These are phyloP conservation scores for Pleurotus djamor DNA, from an alignment of 768 basidiomycete genomes.

Conservation along the genomic window DNA sequence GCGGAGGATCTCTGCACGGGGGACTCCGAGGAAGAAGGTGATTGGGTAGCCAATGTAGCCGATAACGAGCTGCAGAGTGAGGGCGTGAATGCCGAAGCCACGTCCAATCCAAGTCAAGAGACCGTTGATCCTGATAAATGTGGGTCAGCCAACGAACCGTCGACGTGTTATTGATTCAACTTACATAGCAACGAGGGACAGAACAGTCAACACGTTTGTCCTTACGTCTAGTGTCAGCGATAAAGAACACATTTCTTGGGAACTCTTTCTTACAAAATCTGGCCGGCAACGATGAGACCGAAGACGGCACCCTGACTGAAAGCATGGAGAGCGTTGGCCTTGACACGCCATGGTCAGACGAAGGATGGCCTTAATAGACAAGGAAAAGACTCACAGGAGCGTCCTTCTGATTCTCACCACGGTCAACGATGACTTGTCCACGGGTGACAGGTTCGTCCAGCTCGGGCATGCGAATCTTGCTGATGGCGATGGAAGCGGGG, in stretches of 20 bases:
- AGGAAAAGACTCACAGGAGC: constrained; percentile 38
- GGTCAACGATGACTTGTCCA: constrained; percentile 76
- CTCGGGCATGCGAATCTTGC: constrained; percentile 86
- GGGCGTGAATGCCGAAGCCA: constrained; percentile 78
- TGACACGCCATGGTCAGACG: background rate
- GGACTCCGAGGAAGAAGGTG: constrained; percentile 77
- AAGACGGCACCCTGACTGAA: constrained; percentile 85
- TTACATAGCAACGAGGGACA: constrained; percentile 71
- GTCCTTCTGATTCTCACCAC: constrained; percentile 59
- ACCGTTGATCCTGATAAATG: constrained; percentile 60
- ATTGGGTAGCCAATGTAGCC: constrained; percentile 90
- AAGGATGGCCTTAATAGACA: background rate
- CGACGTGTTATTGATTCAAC: constrained; percentile 10
- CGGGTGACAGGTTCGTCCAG: constrained; percentile 83
- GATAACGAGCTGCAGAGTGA: constrained; percentile 83
- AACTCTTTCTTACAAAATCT: constrained; percentile 62
- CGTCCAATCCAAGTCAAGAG: constrained; percentile 87
- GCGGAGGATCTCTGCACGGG: constrained; percentile 74
- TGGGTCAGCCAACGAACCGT: background rate
- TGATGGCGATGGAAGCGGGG: constrained; percentile 90
- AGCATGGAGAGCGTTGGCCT: constrained; percentile 84
- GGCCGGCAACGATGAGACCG: constrained; percentile 83
- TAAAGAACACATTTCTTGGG: background rate
- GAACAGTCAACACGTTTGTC: constrained; percentile 81
- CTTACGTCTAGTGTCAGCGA: constrained; percentile 26